Percentiles rank a stretch among this genome's conserved stretches.
phyloP scores from a whole-genome alignment of 306 rosid species.

The Prosopis cineraria region DNA sequence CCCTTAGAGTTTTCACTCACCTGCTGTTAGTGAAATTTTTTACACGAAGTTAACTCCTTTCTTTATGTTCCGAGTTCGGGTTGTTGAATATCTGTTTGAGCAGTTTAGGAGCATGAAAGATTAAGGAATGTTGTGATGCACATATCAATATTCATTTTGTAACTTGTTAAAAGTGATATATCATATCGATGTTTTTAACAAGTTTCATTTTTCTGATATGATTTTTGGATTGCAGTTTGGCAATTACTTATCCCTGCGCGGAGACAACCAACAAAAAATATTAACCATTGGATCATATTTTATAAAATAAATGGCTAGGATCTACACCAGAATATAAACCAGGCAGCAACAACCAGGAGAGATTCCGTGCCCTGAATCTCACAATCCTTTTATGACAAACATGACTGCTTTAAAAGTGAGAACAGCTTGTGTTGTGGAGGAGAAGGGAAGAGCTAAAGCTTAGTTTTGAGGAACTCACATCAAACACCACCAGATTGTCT shows the following conservation, averaged over 20 bases:
- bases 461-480: conserved; percentile 22
- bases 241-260: too few relatives aligned
- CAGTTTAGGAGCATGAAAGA: neutral
- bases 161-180: too few relatives aligned
- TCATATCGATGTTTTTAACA: too few relatives aligned
- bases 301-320: too few relatives aligned
- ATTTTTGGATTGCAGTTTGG: neutral
- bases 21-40: neutral
- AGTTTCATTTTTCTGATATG: neutral
- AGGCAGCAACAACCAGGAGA: too few relatives aligned
- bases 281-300: too few relatives aligned
- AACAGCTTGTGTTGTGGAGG: conserved; percentile 21
- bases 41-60: neutral
- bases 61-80: neutral
- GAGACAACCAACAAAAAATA: too few relatives aligned
- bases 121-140: neutral
- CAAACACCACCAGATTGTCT: neutral
- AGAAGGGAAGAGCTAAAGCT: conserved; percentile 27
- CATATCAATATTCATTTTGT: neutral
- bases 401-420: neutral
- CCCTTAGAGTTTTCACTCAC: neutral
- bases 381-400: too few relatives aligned
- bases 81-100: neutral
- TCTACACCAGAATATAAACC: too few relatives aligned
- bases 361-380: too few relatives aligned